Evolutionary conservation across 2,329 filamentous ascomycete species (phyloP), one percentile per base, ranked within the genome.

Genomic region (Acephala macrosclerotiorum): DNA sequence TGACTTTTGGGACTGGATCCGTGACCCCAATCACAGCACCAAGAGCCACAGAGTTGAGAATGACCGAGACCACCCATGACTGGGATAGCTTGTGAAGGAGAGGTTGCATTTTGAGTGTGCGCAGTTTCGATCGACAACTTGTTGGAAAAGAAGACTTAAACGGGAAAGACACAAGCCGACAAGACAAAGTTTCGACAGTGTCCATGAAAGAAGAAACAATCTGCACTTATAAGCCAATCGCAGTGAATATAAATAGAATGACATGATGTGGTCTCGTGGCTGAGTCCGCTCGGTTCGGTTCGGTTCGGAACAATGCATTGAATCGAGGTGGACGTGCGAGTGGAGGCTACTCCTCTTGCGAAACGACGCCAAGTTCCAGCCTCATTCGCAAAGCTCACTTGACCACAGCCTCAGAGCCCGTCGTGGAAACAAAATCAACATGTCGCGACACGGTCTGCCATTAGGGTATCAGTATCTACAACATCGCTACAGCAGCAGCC

Each of bases 401-500:
- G 20, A 49, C 18, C 45, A 49, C 45, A 22, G 14, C 45, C 38
- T 42, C 38, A 42, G 4, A 42, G 12, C 38, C 18, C 38, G 38
- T n/a, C 4, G 18, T n/a, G 18, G 18, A 42, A 42, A 33, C n/a
- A 33, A 5, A 33, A 33, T 33, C 9, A 9, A 33, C 29, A 33
- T n/a, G n/a, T 33, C 29, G 29, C 9, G 9, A 33, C 29, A 33
- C 9, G 29, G 9, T 42, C 12, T n/a, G 3, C 14, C 5, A 42
- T 16, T 26, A 38, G 4, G 36, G 22, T 14, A 14, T 29, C n/a
- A 33, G 55, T 38, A 65, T 59, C 60, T 66, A 69, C 64, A 71
- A 58, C 20, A 68, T 51, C 29, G 57, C 42, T 57, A 71, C 40
- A 45, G 65, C 68, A 40, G 64, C 69, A 58, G 58, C 67, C 45